These are phyloP conservation scores for Tetratostichococcus sp. DNA, from an alignment of 139 green algal genomes.

Conservation along the genomic window DNA sequence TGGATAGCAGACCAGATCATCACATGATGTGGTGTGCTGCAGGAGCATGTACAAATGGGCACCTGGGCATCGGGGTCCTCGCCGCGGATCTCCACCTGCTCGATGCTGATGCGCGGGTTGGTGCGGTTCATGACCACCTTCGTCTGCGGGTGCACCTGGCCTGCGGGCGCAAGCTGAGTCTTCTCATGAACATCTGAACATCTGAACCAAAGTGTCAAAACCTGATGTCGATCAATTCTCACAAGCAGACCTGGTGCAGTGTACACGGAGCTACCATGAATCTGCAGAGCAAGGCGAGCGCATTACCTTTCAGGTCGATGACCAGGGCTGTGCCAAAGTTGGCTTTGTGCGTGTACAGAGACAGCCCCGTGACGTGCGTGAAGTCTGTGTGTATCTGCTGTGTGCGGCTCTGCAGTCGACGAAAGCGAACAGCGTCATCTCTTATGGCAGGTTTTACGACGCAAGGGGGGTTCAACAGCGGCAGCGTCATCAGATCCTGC, in stretches of 20 bases:
- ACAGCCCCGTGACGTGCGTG: background rate
- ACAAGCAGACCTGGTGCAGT: too few species aligned
- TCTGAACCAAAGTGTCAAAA: too few species aligned
- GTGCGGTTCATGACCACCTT: background rate
- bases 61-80: background rate
- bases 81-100: background rate
- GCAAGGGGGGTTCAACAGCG: too few species aligned
- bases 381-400: background rate
- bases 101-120: background rate
- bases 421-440: too few species aligned
- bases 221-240: too few species aligned
- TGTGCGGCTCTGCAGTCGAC: background rate
- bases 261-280: too few species aligned
- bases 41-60: too few species aligned
- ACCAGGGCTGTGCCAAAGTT: background rate
- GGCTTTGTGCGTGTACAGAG: background rate
- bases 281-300: too few species aligned
- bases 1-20: too few species aligned
- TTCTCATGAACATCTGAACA: too few species aligned
- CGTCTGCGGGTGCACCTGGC: background rate
- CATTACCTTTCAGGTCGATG: background rate
- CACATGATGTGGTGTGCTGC: too few species aligned
- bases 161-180: background rate
- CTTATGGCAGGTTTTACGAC: too few species aligned
- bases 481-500: background rate